Base-by-base conservation (phyloP, 345 rosid genomes). In the Alliaria petiolata region DNA sequence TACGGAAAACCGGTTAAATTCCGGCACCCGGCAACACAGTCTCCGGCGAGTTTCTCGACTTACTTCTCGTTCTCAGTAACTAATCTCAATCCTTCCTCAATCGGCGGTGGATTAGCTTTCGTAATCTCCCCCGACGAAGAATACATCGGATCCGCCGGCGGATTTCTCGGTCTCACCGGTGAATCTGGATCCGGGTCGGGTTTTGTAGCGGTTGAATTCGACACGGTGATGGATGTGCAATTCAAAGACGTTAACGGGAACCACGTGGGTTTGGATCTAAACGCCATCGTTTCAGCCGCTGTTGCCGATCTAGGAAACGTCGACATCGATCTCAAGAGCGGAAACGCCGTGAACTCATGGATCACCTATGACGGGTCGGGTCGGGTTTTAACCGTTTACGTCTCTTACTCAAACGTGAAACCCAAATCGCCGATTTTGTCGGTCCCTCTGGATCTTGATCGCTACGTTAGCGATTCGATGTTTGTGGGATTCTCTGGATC, bases 401-500 rank as follows among this genome's bases (percentile, higher is more conserved):
- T 92, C 17, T 92, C 99, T 0, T 92, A 92, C 82, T 89, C 99
- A 5, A 95, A 86, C 76, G 80, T 88, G 56, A 90, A 92, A 80
- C 99, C 98, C 0, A 84, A 82, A 76, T 78, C 76, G 9, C 92
- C 99, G 50, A 52, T 87, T 71, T 56, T 95, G 45, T 79, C 91
- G 1, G 34, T 85, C 33, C 61, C 36, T 69, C 78, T 95, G 45
- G 93, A 95, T 83, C 87, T 95, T 0, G 83, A 85, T 70, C 93
- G 79, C 60, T 95, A 92, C 66, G 85, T 95, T 33, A 79, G 69
- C 71, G 98, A 95, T 53, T 87, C 87, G 35, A 90, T 95, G 99
- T 95, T 83, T 51, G 99, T 95, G 2, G 99, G 99, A 31, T 95
- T 95, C 73, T 87, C 99, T 38, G 99, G 98, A 42, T 95, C 99